phyloP scores from a whole-genome alignment of 352 stramenopile genomes.

The Plasmopara halstedii region DNA sequence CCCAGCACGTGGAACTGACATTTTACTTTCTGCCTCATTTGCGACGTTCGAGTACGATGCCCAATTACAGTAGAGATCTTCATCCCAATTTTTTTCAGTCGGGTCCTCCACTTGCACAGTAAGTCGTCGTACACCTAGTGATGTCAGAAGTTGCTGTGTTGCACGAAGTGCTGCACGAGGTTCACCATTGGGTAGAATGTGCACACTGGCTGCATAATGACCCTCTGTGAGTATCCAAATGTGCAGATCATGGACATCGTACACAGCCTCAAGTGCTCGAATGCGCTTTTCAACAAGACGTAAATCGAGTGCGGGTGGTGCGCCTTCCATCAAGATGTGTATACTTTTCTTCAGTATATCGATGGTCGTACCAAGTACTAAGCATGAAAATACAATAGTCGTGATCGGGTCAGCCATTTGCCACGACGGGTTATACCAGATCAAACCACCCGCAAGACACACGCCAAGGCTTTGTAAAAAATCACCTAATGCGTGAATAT shows the following conservation, averaged over 20 bases:
- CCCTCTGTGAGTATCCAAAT: slow-evolving; percentile 95
- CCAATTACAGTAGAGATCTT: slow-evolving; percentile 53
- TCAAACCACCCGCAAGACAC: slow-evolving; percentile 91
- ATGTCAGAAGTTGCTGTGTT: slow-evolving; percentile 45
- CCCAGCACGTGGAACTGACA: slow-evolving; percentile 62
- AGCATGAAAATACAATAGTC: slow-evolving; percentile 93
- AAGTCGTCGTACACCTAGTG: slow-evolving; percentile 44
- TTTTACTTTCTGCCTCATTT: slow-evolving; percentile 41
- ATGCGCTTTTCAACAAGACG: slow-evolving; percentile 50
- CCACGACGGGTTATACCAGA: slow-evolving; percentile 95
- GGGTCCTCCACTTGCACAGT: slow-evolving; percentile 68
- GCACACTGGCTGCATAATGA: slow-evolving; percentile 86
- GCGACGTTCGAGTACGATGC: slow-evolving; percentile 31
- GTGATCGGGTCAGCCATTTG: slow-evolving; percentile 95
- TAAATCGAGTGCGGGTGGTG: slow-evolving; percentile 60
- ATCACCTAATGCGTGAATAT: slow-evolving; percentile 96
- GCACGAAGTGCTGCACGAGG: slow-evolving; percentile 36
- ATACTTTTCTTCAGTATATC: slow-evolving; percentile 88
- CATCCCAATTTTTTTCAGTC: slow-evolving; percentile 47
- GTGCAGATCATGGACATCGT: slow-evolving; percentile 96
- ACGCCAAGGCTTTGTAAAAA: slow-evolving; percentile 96
- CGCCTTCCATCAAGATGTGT: slow-evolving; percentile 93
- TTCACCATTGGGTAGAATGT: slow-evolving; percentile 71
- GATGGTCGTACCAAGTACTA: slow-evolving; percentile 93
- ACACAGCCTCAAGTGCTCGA: slow-evolving; percentile 68